These are phyloP conservation scores for Carex littledalei DNA, from an alignment of 176 grass and related monocot species.

Conservation along the genomic window DNA sequence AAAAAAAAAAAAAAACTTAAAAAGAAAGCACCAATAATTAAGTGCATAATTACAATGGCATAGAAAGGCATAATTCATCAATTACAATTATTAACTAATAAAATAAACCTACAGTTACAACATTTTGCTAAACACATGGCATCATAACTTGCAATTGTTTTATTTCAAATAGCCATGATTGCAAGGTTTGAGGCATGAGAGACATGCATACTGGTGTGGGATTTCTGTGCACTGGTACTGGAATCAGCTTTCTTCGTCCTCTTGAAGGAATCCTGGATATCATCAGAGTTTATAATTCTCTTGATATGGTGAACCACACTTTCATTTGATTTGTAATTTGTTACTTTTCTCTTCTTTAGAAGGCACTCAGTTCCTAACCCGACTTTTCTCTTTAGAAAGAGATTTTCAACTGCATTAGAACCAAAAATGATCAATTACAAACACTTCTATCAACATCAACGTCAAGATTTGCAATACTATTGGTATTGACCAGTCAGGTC, in stretches of 20 bases:
- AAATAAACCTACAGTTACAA: neutral
- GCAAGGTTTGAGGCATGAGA: neutral
- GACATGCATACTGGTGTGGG: neutral
- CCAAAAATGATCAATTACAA: neutral
- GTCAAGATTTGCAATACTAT: neutral
- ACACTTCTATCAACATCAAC: neutral
- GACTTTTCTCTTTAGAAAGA: constrained; percentile 9
- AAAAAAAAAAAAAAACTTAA: neutral
- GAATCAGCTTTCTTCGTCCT: neutral
- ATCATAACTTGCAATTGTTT: neutral
- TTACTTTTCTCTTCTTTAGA: constrained; percentile 1
- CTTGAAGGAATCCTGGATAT: neutral
- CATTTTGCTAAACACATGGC: neutral
- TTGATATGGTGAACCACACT: neutral
- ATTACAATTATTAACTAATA: neutral
- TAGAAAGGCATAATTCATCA: neutral
- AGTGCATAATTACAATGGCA: neutral
- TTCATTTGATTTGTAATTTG: constrained; percentile 4
- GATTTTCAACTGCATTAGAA: neutral
- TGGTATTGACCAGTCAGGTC: neutral
- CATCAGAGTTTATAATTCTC: neutral
- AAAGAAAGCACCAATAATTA: neutral
- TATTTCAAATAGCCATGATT: neutral
- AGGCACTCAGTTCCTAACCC: neutral
- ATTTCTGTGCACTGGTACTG: neutral